Base-by-base conservation (phyloP, 345 rosid genomes). In the Mallotus nudiflorus region DNA sequence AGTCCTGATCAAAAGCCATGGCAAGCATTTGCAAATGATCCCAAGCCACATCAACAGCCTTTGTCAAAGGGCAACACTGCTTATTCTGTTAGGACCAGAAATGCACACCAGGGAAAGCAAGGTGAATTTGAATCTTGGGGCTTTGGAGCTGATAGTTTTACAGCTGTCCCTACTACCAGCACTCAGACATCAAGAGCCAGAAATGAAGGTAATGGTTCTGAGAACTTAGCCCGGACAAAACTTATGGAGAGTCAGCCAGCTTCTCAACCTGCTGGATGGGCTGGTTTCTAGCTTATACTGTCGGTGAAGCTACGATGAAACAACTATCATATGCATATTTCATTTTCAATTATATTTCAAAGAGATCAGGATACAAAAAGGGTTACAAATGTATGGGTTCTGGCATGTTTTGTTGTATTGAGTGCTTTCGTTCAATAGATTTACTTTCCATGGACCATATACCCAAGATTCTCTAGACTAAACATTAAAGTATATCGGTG, bases 221-320 rank as follows among this genome's bases (percentile, higher is more conserved):
- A 58, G 81, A 78, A 78, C 52, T 57, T 62, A 49, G 82, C 81
- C 4, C 85, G 75, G 70, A 63, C 86, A 31, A 91, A 81, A 68
- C 66, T 61, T 51, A 72, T 65, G 69, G 92, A 85, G 58, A 80
- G 76, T 70, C 84, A 78, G 78, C 60, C 91, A 57, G 58, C 88
- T 65, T 65, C 81, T 73, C 97, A 88, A 68, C 99, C 99, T 55
- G 88, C 97, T 44, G 99, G 99, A 68, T 92, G 98, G 98, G 94
- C 97, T 75, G 99, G 97, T 77, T 96, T 96, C 82, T 96, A 84
- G 81, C 66, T 44, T 46, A 35, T 49, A n/a, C 28, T 25, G 3
- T 14, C 24, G 19, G 50, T 0, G 59, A 70, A 28, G 60, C 58
- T 48, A 60, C 15, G n/a, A 48, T 59, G 59, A 65, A 40, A 40